Conservation (phyloP, 768 basidiomycete species). For the Boletus rufocinnamomeus region DNA sequence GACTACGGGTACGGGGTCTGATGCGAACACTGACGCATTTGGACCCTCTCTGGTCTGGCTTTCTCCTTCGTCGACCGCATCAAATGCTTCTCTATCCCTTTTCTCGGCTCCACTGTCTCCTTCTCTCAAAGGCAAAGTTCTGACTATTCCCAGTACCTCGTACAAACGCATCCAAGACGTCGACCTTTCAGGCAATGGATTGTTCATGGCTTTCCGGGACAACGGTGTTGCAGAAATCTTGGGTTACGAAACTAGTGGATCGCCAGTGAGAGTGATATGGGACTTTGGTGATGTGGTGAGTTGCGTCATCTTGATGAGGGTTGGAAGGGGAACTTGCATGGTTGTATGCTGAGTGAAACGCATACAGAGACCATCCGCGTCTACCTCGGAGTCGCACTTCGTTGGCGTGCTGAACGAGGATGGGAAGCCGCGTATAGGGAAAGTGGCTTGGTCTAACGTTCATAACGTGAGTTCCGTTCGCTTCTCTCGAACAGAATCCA, state of each 20-base stretch:
- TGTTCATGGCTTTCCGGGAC: constrained; percentile 57
- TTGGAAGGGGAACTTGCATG: not conserved
- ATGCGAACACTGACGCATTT: not conserved
- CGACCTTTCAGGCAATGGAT: constrained; percentile 54
- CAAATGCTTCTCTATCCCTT: constrained; percentile 18
- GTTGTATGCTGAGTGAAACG: not conserved
- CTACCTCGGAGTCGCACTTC: constrained; percentile 53
- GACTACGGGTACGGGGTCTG: not conserved
- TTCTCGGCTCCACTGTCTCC: constrained; percentile 49
- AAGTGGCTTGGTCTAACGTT: constrained; percentile 66
- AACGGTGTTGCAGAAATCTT: constrained; percentile 62
- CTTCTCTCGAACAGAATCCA: not conserved
- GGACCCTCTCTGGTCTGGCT: constrained; percentile 39
- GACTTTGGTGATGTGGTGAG: constrained; percentile 58
- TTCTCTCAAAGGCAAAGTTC: constrained; percentile 49
- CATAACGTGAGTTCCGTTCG: constrained; percentile 46
- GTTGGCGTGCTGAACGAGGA: constrained; percentile 54
- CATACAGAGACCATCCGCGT: constrained; percentile 43
- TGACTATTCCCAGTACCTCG: constrained; percentile 41
- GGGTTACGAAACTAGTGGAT: constrained; percentile 41
- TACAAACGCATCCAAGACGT: constrained; percentile 63
- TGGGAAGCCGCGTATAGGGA: constrained; percentile 56
- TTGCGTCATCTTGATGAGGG: not conserved
- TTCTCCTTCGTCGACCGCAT: constrained; percentile 21
- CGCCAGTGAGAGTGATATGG: constrained; percentile 47